Evolutionary conservation across 345 rosid species (phyloP), one percentile per base, ranked within the genome.

Genomic region (Rhodamnia argentea): DNA sequence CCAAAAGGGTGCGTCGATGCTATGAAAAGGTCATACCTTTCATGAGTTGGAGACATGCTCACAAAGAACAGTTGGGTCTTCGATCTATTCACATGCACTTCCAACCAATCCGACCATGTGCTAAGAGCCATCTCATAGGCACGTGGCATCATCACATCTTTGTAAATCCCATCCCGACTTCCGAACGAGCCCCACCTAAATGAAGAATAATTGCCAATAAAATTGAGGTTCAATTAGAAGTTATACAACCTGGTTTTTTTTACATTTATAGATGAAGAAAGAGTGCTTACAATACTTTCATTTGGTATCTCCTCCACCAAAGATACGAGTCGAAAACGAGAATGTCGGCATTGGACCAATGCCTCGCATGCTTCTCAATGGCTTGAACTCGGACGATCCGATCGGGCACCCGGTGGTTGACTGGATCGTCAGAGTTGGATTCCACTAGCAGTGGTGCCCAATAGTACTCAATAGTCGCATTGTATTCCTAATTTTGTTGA

Each of bases 371-470:
- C 88, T 88, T 97, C 58, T 94, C 92, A 18, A 97, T 96, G 40
- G 97, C 92, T 86, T 96, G 96, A 22, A 95, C 93, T 87, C 94
- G 91, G 47, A 96, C 96, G 54, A 93, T 90, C 52, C 97, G 90
- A 23, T 97, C 91, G n/a, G 94, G 92, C 14, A 95, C 85, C 29
- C 94, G 91, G 86, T 95, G 99, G 91, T 91, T 90, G 13, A 92
- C 87, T 1, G 99, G 99, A 54, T 96, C 95, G 51, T 97, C 99
- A 0, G 98, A 95, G 91, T 97, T 96, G 15, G 99, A 97, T 91
- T 97, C 98, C 57, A 97, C 99, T 59, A 97, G 86, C 88, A 97
- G 88, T 8, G 99, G 99, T 3, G 96, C 95, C 99, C 99, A 96
- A 84, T 94, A 97, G 86, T 92, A 97, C 87, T 97, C 98, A 40